phyloP scores from a whole-genome alignment of 176 grass and related monocot genomes.

The bread wheat (Triticum aestivum) region IWGSC_CS_RefSeq_v2.1 NC_057797.1:160533566-160534065 shows the following conservation, averaged over 20 bases:
- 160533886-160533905: conserved; percentile 88
- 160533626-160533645: conserved; percentile 37
- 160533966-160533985: conserved; percentile 46
- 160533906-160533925: conserved; percentile 86
- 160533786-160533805: conserved; percentile 75
- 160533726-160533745: conserved; percentile 88
- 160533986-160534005: conserved; percentile 67
- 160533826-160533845: conserved; percentile 30
- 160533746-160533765: conserved; percentile 66
- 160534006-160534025: conserved; percentile 79
- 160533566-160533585: conserved; percentile 35
- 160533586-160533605: conserved; percentile 43
- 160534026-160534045: conserved; percentile 64
- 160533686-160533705: conserved; percentile 76
- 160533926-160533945: conserved; percentile 54
- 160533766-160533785: conserved; percentile 44
- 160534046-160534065: conserved; percentile 45
- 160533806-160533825: conserved; percentile 36
- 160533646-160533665: conserved; percentile 54
- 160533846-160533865: neutral
- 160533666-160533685: conserved; percentile 59
- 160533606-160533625: conserved; percentile 35
- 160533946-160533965: conserved; percentile 59
- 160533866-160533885: conserved; percentile 16
- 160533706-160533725: conserved; percentile 75